phyloP scores from a whole-genome alignment of 2,329 filamentous ascomycete species.

The Sphaerostilbella broomeana region DNA sequence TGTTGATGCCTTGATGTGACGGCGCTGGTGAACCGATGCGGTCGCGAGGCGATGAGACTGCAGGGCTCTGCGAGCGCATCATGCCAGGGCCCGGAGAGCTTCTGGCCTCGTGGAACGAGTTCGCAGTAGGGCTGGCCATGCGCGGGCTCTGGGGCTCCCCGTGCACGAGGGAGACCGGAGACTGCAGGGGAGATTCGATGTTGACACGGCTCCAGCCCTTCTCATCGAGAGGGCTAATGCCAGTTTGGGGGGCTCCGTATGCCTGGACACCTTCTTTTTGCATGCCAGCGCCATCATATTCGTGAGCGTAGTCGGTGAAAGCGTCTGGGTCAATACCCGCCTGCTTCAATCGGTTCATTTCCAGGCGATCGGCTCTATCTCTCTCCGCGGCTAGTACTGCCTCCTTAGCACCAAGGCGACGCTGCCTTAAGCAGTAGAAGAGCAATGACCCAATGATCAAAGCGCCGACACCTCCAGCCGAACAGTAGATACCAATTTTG shows the following conservation, averaged over 20 bases:
- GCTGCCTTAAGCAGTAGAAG: constrained; percentile 51
- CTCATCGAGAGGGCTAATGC: constrained; percentile 14
- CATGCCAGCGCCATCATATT: constrained; percentile 16
- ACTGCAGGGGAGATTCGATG: constrained; percentile 8
- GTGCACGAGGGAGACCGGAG: constrained; percentile 10
- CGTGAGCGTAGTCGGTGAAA: constrained; percentile 26
- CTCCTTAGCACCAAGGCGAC: constrained; percentile 45
- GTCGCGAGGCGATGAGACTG: background rate
- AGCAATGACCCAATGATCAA: constrained; percentile 35
- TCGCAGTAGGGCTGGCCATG: constrained; percentile 10
- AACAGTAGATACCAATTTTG: constrained; percentile 48
- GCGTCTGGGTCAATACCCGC: constrained; percentile 43
- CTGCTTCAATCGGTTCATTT: constrained; percentile 44
- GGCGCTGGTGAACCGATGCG: constrained; percentile 5
- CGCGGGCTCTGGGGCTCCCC: constrained; percentile 12
- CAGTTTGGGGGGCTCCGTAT: constrained; percentile 15
- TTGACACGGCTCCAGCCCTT: constrained; percentile 13
- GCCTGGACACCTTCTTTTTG: constrained; percentile 12
- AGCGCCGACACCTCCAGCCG: constrained; percentile 37
- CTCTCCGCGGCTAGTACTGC: constrained; percentile 39
- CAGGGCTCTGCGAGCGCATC: constrained; percentile 7
- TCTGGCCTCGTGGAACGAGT: constrained; percentile 13
- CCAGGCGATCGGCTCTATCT: constrained; percentile 41
- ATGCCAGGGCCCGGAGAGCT: constrained; percentile 1
- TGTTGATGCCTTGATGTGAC: constrained; percentile 7